A percentile compares a stretch with the other conserved stretches of the same genome.
Evolutionary conservation across 176 grass and related monocot genomes (phyloP).

Genomic region (Poa annua): DNA sequence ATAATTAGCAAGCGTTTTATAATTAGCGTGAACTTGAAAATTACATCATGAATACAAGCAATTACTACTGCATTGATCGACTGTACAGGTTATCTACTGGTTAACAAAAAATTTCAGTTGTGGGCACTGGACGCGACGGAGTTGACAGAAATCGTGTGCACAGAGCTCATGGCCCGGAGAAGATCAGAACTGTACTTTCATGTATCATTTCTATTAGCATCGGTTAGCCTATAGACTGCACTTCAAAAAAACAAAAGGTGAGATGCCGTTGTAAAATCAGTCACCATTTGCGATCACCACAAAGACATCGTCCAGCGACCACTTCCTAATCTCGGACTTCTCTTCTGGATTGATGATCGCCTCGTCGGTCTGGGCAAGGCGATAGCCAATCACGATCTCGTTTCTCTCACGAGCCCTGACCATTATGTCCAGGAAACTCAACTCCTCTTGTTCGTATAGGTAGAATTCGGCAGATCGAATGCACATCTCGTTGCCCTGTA

Average conservation of each 20-base stretch:
- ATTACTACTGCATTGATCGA: conserved; percentile 17
- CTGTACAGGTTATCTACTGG: conserved; percentile 18
- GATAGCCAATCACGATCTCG: conserved; percentile 94
- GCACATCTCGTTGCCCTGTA: conserved; percentile 95
- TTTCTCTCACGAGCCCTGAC: conserved; percentile 74
- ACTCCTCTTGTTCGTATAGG: conserved; percentile 90
- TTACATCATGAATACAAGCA: conserved; percentile 25
- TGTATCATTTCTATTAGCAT: conserved; percentile 51
- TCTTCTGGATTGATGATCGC: conserved; percentile 84
- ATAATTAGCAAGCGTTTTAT: not conserved
- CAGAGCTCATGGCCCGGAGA: conserved; percentile 6
- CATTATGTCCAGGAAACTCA: conserved; percentile 98
- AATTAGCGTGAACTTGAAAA: conserved; percentile 14
- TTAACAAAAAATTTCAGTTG: not conserved
- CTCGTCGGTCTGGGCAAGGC: conserved; percentile 70
- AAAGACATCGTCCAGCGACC: conserved; percentile 96
- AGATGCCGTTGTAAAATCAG: conserved; percentile 45
- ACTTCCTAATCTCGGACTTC: conserved; percentile 77
- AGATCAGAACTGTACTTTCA: conserved; percentile 38
- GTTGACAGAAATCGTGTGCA: conserved; percentile 34
- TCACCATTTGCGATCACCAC: conserved; percentile 90
- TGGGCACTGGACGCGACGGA: not conserved
- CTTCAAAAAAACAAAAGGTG: conserved; percentile 45
- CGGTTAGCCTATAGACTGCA: conserved; percentile 52
- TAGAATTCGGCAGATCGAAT: conserved; percentile 91